A percentile compares a stretch with the other conserved stretches of the same genome.
Evolutionary conservation across 495 filamentous ascomycete species (phyloP).

Genomic region (Penicillium malachiteum): DNA sequence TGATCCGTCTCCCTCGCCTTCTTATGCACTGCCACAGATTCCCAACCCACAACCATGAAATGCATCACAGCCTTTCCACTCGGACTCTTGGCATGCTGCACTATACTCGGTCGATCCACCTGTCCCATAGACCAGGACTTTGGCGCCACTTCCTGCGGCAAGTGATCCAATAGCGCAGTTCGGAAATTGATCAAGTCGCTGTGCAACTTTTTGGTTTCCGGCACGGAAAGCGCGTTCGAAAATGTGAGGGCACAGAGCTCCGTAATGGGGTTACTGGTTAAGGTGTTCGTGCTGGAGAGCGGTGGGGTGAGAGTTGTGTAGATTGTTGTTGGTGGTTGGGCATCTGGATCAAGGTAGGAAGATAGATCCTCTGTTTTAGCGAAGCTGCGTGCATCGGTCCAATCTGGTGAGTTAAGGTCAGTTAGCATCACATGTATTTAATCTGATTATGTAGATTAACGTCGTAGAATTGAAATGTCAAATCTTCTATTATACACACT

Average conservation of each 20-base stretch:
- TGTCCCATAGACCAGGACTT: constrained; percentile 45
- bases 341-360: constrained; percentile 26
- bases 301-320: constrained; percentile 37
- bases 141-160: constrained; percentile 31
- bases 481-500: background rate
- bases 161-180: constrained; percentile 28
- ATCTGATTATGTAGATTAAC: background rate
- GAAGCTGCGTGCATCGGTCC: constrained; percentile 36
- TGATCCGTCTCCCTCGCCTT: constrained; percentile 42
- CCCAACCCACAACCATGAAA: constrained; percentile 52
- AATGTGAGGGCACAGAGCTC: constrained; percentile 38
- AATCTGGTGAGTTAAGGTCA: constrained; percentile 26
- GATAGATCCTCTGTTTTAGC: constrained; percentile 16
- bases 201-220: constrained; percentile 23
- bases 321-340: constrained; percentile 19
- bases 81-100: constrained; percentile 33
- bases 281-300: constrained; percentile 26
- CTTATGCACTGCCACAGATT: constrained; percentile 52
- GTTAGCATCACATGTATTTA: background rate
- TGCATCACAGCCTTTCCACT: constrained; percentile 38
- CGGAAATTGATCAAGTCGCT: constrained; percentile 34
- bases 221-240: constrained; percentile 23
- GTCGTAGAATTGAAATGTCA: background rate
- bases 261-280: constrained; percentile 40
- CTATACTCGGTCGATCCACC: constrained; percentile 40